Percentiles rank a stretch among this genome's conserved stretches.
phyloP scores from a whole-genome alignment of 495 filamentous ascomycete species.

The Apodospora peruviana region DNA sequence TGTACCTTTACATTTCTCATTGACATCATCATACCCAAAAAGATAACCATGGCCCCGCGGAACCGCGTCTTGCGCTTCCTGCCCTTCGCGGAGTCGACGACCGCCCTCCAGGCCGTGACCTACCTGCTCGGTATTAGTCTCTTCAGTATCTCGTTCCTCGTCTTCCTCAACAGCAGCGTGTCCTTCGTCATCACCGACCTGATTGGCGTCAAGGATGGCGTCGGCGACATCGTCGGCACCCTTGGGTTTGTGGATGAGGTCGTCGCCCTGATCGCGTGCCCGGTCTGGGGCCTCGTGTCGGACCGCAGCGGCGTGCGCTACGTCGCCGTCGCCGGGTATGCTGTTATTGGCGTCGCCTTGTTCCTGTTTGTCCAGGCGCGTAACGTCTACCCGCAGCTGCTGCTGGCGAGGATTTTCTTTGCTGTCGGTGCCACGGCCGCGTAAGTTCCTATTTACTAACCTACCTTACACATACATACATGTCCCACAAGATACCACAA shows the following conservation, averaged over 20 bases:
- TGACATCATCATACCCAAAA: no score
- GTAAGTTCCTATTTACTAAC: slow-evolving; percentile 30
- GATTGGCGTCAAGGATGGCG: slow-evolving; percentile 65
- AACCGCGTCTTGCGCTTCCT: slow-evolving; percentile 36
- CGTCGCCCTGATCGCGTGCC: slow-evolving; percentile 84
- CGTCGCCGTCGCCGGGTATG: slow-evolving; percentile 74
- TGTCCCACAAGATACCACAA: slow-evolving; percentile 1
- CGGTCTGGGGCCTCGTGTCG: slow-evolving; percentile 84
- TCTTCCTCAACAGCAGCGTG: slow-evolving; percentile 91
- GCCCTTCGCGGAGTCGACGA: slow-evolving; percentile 55
- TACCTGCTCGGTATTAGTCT: slow-evolving; percentile 88
- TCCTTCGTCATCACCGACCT: slow-evolving; percentile 93
- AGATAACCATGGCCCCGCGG: background rate
- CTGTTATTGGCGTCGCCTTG: slow-evolving; percentile 68
- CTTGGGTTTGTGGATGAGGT: slow-evolving; percentile 95
- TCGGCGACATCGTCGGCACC: slow-evolving; percentile 88
- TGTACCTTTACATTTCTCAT: no score
- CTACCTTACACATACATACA: background rate
- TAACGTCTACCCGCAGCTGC: slow-evolving; percentile 84
- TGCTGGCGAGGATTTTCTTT: slow-evolving; percentile 82
- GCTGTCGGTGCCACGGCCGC: slow-evolving; percentile 85
- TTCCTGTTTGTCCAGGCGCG: slow-evolving; percentile 76
- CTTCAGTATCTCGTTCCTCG: slow-evolving; percentile 94
- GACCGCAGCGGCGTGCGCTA: slow-evolving; percentile 82
- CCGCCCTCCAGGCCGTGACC: slow-evolving; percentile 66